Percentiles rank a stretch among this genome's conserved stretches.
phyloP scores from a whole-genome alignment of 2,329 filamentous ascomycete genomes.

The Achaetomium macrosporum region DNA sequence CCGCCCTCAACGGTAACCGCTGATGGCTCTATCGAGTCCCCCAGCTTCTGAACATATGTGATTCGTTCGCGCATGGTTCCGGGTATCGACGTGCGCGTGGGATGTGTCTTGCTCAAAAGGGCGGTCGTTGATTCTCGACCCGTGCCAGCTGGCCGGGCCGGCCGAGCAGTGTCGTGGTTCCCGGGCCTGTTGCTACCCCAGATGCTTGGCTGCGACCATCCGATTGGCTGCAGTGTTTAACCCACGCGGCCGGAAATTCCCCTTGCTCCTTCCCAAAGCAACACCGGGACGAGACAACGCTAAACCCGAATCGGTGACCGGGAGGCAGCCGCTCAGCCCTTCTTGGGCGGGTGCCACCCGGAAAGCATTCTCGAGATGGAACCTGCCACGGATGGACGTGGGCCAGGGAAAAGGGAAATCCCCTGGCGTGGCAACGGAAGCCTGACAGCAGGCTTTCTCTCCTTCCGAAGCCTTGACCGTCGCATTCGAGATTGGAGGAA shows the following conservation, averaged over 20 bases:
- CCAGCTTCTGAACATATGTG: slow-evolving; percentile 68
- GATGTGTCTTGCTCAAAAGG: not conserved
- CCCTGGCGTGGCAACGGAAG: slow-evolving; percentile 1
- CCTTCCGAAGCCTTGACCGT: not conserved
- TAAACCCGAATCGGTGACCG: slow-evolving; percentile 24
- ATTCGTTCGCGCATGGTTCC: slow-evolving; percentile 65
- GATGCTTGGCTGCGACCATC: not conserved
- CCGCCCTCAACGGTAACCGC: slow-evolving; percentile 52
- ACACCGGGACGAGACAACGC: slow-evolving; percentile 19
- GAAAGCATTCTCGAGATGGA: slow-evolving; percentile 2
- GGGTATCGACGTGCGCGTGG: not conserved
- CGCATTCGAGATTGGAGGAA: not conserved
- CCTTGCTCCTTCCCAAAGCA: slow-evolving; percentile 21
- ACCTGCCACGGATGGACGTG: not conserved
- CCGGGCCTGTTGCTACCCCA: too few species aligned
- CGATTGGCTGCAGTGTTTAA: slow-evolving; percentile 8
- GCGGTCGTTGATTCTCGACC: not conserved
- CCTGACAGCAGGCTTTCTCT: not conserved
- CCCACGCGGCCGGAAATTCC: slow-evolving; percentile 4
- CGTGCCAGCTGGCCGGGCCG: not conserved
- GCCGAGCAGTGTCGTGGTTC: not conserved
- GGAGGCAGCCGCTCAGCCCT: slow-evolving; percentile 22
- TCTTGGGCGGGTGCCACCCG: not conserved
- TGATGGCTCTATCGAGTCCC: slow-evolving; percentile 58
- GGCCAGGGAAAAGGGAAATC: not conserved